Conservation (phyloP, 1,284 basidiomycete genomes). For the Rhodotorula sp. region DNA sequence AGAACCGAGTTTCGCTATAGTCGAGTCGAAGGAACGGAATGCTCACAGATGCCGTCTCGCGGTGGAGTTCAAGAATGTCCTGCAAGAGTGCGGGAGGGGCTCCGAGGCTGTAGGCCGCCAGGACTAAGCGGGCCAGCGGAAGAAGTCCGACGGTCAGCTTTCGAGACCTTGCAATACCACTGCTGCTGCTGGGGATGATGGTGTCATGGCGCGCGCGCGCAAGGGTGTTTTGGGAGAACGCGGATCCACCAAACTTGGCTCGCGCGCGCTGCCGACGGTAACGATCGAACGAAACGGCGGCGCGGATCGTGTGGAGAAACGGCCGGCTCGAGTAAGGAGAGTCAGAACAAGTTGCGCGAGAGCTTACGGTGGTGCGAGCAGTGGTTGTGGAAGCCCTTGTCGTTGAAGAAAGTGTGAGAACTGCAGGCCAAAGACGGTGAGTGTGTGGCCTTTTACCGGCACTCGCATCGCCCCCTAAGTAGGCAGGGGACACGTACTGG, state of each 20-base stretch:
- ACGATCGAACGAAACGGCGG: no score
- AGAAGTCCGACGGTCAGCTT: background rate
- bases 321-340: no score
- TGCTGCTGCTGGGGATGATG: no score
- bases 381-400: slow-evolving; percentile 45
- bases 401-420: slow-evolving; percentile 41
- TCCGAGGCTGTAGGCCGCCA: slow-evolving; percentile 43
- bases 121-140: slow-evolving; percentile 13
- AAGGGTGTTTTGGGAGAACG: no score
- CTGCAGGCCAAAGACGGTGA: slow-evolving; percentile 10
- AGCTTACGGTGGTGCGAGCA: slow-evolving; percentile 31
- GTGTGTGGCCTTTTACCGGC: background rate
- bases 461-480: background rate
- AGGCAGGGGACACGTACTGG: slow-evolving; percentile 14
- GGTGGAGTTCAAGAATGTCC: slow-evolving; percentile 39
- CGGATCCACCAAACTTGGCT: no score
- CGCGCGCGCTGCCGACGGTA: no score
- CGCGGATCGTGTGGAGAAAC: no score
- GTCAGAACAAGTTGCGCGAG: background rate
- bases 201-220: no score
- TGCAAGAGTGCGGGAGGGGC: slow-evolving; percentile 36
- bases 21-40: background rate
- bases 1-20: no score
- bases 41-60: slow-evolving; percentile 17
- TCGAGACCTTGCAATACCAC: background rate